Evolutionary conservation across 805 yeast genomes (phyloP).

Genomic region (Pichia scutulata): DNA sequence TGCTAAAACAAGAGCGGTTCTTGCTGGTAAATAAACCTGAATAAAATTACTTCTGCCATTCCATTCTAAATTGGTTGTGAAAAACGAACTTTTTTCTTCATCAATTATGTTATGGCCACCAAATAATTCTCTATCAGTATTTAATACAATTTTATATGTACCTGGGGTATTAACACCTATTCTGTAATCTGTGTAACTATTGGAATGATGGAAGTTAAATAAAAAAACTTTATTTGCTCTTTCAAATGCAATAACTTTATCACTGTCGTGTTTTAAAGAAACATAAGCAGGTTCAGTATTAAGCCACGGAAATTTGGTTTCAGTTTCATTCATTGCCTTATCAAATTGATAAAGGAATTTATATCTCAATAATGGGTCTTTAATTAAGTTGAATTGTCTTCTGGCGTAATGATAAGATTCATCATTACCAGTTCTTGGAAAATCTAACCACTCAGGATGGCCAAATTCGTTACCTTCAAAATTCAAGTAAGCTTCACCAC

Average conservation of each 20-base stretch:
- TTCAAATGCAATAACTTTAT: slow-evolving; percentile 84
- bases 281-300: slow-evolving; percentile 68
- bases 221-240: slow-evolving; percentile 78
- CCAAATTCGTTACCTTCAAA: slow-evolving; percentile 98
- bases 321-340: slow-evolving; percentile 72
- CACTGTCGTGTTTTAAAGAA: slow-evolving; percentile 80
- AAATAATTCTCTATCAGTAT: slow-evolving; percentile 59
- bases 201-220: slow-evolving; percentile 83
- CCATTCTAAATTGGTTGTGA: slow-evolving; percentile 75
- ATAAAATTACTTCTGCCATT: slow-evolving; percentile 68
- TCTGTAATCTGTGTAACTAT: slow-evolving; percentile 79
- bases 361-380: slow-evolving; percentile 75
- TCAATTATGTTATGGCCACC: slow-evolving; percentile 82
- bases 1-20: slow-evolving; percentile 62
- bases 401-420: slow-evolving; percentile 92
- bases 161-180: slow-evolving; percentile 85
- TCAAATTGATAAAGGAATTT: slow-evolving; percentile 76
- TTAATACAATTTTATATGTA: slow-evolving; percentile 62
- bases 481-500: slow-evolving; percentile 94
- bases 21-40: slow-evolving; percentile 74
- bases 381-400: slow-evolving; percentile 83
- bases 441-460: slow-evolving; percentile 98
- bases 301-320: slow-evolving; percentile 65
- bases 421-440: slow-evolving; percentile 83
- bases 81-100: slow-evolving; percentile 42